Percentiles rank a stretch among this genome's conserved stretches.
phyloP scores from a whole-genome alignment of 257 asterid genomes.

The Solanum appendiculatum region DNA sequence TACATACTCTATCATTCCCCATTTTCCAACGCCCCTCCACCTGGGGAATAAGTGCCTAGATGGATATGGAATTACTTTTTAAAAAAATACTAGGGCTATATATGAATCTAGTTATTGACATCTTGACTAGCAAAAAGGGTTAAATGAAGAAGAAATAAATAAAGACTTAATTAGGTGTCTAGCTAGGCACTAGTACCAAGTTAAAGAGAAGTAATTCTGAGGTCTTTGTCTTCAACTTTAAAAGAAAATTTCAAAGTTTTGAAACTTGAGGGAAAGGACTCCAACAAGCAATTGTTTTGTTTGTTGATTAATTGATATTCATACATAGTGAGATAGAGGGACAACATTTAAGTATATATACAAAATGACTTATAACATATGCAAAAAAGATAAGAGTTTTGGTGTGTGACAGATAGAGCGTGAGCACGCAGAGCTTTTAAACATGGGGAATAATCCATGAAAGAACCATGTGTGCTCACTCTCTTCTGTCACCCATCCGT shows the following conservation, averaged over 20 bases:
- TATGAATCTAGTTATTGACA: background rate
- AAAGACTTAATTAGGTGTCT: background rate
- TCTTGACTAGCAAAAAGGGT: background rate
- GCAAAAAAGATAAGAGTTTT: background rate
- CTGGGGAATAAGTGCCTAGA: background rate
- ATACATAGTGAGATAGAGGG: background rate
- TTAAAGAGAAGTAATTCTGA: background rate
- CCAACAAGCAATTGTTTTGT: background rate
- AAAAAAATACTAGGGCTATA: background rate
- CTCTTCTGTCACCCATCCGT: background rate
- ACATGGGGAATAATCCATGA: background rate
- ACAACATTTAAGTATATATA: background rate
- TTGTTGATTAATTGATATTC: background rate
- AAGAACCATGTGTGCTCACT: background rate
- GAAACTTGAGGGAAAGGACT: background rate
- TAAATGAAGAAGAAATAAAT: background rate
- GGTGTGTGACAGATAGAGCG: background rate
- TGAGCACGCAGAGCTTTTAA: background rate
- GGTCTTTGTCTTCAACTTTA: background rate
- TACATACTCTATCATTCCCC: background rate
- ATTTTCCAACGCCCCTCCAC: background rate
- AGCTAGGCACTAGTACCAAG: background rate
- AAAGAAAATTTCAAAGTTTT: background rate
- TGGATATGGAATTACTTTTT: background rate
- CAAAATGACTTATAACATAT: background rate